Conservation (phyloP, 75 land plant species). For the Picea sitchensis region DNA sequence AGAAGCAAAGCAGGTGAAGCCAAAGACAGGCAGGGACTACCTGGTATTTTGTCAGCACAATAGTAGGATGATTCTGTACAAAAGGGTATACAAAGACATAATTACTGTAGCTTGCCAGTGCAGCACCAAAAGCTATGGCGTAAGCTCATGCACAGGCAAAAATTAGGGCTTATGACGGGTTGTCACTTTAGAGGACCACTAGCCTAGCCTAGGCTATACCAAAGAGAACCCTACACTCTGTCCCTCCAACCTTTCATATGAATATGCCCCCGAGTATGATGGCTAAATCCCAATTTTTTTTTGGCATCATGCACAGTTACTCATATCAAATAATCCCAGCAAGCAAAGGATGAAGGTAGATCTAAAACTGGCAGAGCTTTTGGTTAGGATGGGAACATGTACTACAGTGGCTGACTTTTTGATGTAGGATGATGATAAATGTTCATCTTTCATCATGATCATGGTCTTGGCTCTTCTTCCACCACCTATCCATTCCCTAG, state of each 20-base stretch:
- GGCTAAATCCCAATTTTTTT: not conserved
- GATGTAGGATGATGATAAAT: not conserved
- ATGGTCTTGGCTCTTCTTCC: too few species aligned
- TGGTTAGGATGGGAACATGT: not conserved
- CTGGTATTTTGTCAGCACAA: not conserved
- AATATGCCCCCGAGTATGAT: not conserved
- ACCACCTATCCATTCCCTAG: too few species aligned
- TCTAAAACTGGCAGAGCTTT: not conserved
- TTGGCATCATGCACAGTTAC: too few species aligned
- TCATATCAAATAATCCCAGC: not conserved
- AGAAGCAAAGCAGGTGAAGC: not conserved
- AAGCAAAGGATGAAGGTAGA: not conserved
- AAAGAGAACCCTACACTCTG: not conserved
- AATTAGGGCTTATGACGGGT: not conserved
- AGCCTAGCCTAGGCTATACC: not conserved
- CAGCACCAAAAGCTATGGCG: conserved; percentile 5
- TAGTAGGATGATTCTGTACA: not conserved
- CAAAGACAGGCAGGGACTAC: not conserved
- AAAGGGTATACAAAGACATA: not conserved
- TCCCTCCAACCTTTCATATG: not conserved
- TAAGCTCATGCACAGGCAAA: not conserved
- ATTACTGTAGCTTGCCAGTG: not conserved
- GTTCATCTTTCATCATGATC: too few species aligned
- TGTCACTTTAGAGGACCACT: not conserved
- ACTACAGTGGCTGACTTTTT: not conserved